phyloP scores from a whole-genome alignment of 805 yeast genomes.

The Wickerhamiella cacticola region DNA sequence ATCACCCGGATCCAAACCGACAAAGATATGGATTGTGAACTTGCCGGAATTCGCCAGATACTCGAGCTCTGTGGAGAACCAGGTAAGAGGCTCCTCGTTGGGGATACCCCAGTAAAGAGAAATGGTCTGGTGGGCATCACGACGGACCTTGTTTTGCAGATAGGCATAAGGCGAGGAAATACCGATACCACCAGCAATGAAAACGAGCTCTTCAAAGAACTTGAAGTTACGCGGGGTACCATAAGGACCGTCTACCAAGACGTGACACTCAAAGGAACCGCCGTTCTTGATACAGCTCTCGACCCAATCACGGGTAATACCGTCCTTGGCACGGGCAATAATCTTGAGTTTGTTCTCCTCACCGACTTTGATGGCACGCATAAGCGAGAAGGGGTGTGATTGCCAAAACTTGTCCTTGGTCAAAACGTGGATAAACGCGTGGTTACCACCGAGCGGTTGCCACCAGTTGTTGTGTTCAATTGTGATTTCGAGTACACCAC shows the following conservation, averaged over 20 bases:
- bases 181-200: slow-evolving; percentile 14
- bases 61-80: slow-evolving; percentile 12
- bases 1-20: slow-evolving; percentile 13
- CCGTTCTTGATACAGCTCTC: slow-evolving; percentile 12
- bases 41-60: slow-evolving; percentile 13
- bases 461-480: slow-evolving; percentile 34
- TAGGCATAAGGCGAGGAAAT: slow-evolving; percentile 13
- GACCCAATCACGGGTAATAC: slow-evolving; percentile 13
- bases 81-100: slow-evolving; percentile 13
- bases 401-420: slow-evolving; percentile 27
- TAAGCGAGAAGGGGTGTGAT: slow-evolving; percentile 12
- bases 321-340: slow-evolving; percentile 12
- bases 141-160: slow-evolving; percentile 12
- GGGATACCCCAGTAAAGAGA: slow-evolving; percentile 14
- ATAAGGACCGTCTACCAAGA: slow-evolving; percentile 11
- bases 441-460: slow-evolving; percentile 42
- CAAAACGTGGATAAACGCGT: slow-evolving; percentile 38
- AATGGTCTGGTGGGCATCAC: slow-evolving; percentile 13
- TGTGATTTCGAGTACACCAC: slow-evolving; percentile 18
- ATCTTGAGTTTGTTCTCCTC: slow-evolving; percentile 11
- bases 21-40: slow-evolving; percentile 11
- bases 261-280: slow-evolving; percentile 11
- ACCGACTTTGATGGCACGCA: slow-evolving; percentile 12
- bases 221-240: slow-evolving; percentile 13
- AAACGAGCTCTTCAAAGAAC: slow-evolving; percentile 11